Evolutionary conservation across 306 rosid genomes (phyloP), one percentile per base, ranked within the genome.

Genomic region (Abrus precatorius): DNA sequence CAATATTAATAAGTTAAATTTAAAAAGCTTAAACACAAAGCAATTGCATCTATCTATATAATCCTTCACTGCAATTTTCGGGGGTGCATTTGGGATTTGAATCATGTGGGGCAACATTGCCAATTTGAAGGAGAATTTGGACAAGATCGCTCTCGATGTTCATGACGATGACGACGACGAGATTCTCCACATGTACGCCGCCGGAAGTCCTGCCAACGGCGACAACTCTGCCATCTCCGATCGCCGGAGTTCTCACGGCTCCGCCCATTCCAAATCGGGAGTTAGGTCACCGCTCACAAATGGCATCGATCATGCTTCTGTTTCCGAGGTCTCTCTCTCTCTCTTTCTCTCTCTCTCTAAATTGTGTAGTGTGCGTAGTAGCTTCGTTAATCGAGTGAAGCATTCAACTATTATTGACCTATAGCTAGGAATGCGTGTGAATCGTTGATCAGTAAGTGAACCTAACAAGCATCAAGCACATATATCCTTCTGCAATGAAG

Each of bases 81-180:
- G 67, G 57, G 47, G 72, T 71, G 52, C 75, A 60, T 38, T 72
- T 38, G 77, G 30, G 30, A 40, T 74, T 41, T 56, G 84, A 83
- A 84, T 12, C 69, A 90, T 92, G 97, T 90, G 95, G 93, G 84
- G 85, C 77, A 83, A 90, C 71, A 90, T 91, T 76, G 91, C 95
- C 49, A 90, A 91, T 82, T 80, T 92, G 66, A 92, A 92, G 50
- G 97, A 92, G 86, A 92, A 91, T 36, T 80, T 92, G 74, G 89
- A 91, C 83, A 92, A 88, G 92, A 92, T 92, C 70, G 93, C 93
- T 0, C 93, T 86, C 55, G 95, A 91, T 40, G 97, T 92, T 34
- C 97, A 91, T 82, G 84, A 87, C 53, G 90, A 78, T 1, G 90
- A 88, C 7, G 93, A 79, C 5, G 94, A 84, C 7, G 92, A 81